Conservation (phyloP, 148 eudicot genomes). For the Chenopodium suecicum region DNA sequence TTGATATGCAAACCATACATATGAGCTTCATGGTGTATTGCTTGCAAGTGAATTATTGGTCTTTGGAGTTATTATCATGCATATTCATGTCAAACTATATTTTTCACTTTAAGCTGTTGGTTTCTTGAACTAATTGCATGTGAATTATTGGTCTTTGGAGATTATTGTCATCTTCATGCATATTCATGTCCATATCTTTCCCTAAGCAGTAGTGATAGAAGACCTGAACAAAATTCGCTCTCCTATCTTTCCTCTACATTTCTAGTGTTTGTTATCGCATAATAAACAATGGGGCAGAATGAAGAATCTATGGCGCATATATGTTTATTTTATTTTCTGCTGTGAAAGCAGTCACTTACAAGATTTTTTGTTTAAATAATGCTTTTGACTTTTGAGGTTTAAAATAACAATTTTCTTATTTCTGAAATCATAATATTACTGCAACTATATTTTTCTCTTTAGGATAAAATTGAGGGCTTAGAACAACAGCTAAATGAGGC, state of each 20-base stretch:
- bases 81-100: too few relatives aligned
- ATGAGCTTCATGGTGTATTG: not conserved
- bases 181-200: not conserved
- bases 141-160: not conserved
- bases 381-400: too few relatives aligned
- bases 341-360: not conserved
- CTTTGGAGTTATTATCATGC: too few relatives aligned
- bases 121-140: not conserved
- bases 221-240: not conserved
- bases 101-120: not conserved
- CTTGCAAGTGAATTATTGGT: too few relatives aligned
- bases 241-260: not conserved
- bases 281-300: not conserved
- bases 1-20: not conserved
- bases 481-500: constrained; percentile 67
- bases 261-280: not conserved
- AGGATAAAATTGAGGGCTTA: constrained; percentile 60
- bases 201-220: not conserved
- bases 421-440: not conserved
- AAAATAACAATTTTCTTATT: too few relatives aligned
- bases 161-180: not conserved
- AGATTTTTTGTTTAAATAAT: too few relatives aligned
- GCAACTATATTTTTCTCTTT: constrained; percentile 13
- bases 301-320: not conserved
- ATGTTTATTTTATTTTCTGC: not conserved